Evolutionary conservation across 257 asterid genomes (phyloP), one percentile per base, ranked within the genome.

Genomic region (Sherardia arvensis): DNA sequence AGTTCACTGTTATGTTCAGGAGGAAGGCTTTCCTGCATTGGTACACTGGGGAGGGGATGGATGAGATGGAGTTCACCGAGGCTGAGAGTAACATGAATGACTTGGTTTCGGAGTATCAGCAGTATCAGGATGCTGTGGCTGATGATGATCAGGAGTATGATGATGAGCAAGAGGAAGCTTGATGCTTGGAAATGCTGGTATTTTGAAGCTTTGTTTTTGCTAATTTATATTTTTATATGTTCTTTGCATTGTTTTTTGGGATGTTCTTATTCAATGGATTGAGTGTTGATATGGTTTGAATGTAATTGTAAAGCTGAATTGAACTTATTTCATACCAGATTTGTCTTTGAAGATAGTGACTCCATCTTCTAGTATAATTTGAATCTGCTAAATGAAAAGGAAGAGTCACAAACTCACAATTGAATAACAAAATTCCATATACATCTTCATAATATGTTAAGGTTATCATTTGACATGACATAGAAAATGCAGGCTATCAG

Each of bases 11-110:
- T 18, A 86, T 86, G 94, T 86, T 86, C 48, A 72, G 86, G 78
- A 56, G 88, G 61, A 81, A 81, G 51, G 94, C 88, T 25, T 86
- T 83, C 85, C 62, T 86, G 80, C 94, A 85, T 59, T 85, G 94
- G 94, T 85, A 85, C 36, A 83, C 86, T 0, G 87, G 78, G 1
- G 94, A 85, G 66, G 87, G 90, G 27, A 85, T 85, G 94, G 88
- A 82, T 43, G 92, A 85, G 74, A 85, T 85, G 92, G 92, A 82
- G 70, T 85, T 85, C 26, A 85, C 92, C 0, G 92, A 83, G 68
- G 92, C 92, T 11, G 88, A 85, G 71, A 85, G 86, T 25, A 85
- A 85, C 47, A 85, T 83, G 93, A 85, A 85, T 36, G 94, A 85
- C 78, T 56, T 85, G 77, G 94, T 85, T 34, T 79, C 88, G 0